Evolutionary conservation across 306 rosid species (phyloP).

Genomic region (Cucurbita moschata): DNA sequence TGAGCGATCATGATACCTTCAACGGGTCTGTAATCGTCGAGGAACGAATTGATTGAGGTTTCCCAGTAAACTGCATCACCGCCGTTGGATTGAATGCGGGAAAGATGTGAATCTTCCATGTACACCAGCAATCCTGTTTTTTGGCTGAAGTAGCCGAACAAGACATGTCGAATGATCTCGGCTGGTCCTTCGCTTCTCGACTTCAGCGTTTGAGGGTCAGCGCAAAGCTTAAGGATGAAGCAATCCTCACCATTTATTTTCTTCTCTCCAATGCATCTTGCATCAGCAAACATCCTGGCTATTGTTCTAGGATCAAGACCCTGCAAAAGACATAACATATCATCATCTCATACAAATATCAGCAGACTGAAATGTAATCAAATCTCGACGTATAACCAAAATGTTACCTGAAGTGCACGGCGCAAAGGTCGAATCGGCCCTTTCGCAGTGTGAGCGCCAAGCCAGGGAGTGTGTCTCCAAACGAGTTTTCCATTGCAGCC

Average conservation of each 20-base stretch:
- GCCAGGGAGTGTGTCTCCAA: conserved; percentile 99
- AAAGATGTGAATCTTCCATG: conserved; percentile 93
- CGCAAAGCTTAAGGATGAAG: conserved; percentile 88
- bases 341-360: background rate
- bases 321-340: conserved; percentile 17
- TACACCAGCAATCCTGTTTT: conserved; percentile 89
- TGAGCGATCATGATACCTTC: conserved; percentile 99
- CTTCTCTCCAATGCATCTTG: conserved; percentile 92
- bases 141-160: conserved; percentile 96
- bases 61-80: conserved; percentile 98
- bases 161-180: conserved; percentile 83
- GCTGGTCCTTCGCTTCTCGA: conserved; percentile 96
- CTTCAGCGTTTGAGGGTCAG: conserved; percentile 80
- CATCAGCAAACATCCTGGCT: conserved; percentile 73
- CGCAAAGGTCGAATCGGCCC: conserved; percentile 96
- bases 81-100: conserved; percentile 81
- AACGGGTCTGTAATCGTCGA: conserved; percentile 77
- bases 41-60: conserved; percentile 89
- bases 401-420: conserved; percentile 82
- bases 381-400: background rate
- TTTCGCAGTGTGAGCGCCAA: conserved; percentile 88
- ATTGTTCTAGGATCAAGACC: conserved; percentile 97
- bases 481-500: conserved; percentile 95
- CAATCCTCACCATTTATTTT: conserved; percentile 88
- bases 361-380: background rate